Evolutionary conservation across 2,329 filamentous ascomycete species (phyloP).

Genomic region (Aspergillus persii): DNA sequence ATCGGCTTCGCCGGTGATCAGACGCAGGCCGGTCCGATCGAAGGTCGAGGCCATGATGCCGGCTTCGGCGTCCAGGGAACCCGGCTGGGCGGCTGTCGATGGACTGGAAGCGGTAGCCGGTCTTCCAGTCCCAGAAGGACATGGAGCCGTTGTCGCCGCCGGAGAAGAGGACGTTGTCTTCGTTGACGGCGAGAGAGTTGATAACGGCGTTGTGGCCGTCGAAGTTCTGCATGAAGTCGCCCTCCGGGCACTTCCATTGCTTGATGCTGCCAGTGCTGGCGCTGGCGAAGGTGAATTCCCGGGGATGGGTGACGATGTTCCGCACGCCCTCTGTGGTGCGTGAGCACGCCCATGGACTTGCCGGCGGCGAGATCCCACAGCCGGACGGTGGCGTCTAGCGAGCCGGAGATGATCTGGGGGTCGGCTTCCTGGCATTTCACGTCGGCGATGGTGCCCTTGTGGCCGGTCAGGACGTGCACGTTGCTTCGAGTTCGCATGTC

Average conservation of each 20-base stretch:
- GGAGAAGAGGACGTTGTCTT: conserved; percentile 92
- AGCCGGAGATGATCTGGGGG: conserved; percentile 91
- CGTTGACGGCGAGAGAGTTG: conserved; percentile 89
- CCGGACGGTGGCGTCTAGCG: conserved; percentile 84
- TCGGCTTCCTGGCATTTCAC: conserved; percentile 94
- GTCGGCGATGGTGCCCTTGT: conserved; percentile 85
- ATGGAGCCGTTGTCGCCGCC: conserved; percentile 95
- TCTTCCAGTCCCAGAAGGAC: conserved; percentile 99
- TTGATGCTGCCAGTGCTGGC: conserved; percentile 93
- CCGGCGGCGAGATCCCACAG: conserved; percentile 95
- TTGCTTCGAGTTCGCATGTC: conserved; percentile 97
- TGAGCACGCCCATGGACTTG: conserved; percentile 93
- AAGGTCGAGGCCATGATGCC: conserved; percentile 95
- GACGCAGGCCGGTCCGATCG: conserved; percentile 79
- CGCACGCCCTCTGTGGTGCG: conserved; percentile 98
- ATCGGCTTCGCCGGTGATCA: conserved; percentile 94
- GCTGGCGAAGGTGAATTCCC: conserved; percentile 93
- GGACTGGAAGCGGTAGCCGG: conserved; percentile 85
- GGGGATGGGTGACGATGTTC: conserved; percentile 77
- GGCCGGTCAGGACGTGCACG: conserved; percentile 86
- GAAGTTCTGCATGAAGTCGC: conserved; percentile 98
- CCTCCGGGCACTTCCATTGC: conserved; percentile 98
- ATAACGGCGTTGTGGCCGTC: conserved; percentile 95
- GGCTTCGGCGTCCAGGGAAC: conserved; percentile 87
- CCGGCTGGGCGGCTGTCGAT: conserved; percentile 92